Evolutionary conservation across 2,329 filamentous ascomycete genomes (phyloP).

Genomic region (Pestalotiopsis fici): DNA sequence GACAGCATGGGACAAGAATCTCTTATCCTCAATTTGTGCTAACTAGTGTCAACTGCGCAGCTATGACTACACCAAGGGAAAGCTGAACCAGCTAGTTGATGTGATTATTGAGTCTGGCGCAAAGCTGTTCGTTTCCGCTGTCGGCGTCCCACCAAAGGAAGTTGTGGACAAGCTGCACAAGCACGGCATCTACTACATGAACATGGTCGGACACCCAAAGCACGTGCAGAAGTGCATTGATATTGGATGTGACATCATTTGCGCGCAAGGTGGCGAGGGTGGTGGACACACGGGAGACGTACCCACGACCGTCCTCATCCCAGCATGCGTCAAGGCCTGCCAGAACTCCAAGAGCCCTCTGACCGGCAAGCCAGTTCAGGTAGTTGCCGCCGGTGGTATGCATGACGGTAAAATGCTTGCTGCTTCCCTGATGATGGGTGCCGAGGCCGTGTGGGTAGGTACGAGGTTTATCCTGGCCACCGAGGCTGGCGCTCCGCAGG

Average conservation of each 20-base stretch:
- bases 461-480: slow-evolving; percentile 93
- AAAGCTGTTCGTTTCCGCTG: slow-evolving; percentile 93
- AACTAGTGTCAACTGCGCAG: slow-evolving; percentile 46
- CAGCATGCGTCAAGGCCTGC: slow-evolving; percentile 81
- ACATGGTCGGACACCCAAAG: slow-evolving; percentile 99
- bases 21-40: slow-evolving; percentile 4
- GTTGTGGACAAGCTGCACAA: slow-evolving; percentile 91
- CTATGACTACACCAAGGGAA: slow-evolving; percentile 99
- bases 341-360: slow-evolving; percentile 82
- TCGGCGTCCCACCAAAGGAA: slow-evolving; percentile 86
- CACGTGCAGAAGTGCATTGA: slow-evolving; percentile 96
- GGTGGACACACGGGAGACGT: slow-evolving; percentile 96
- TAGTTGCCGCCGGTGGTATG: slow-evolving; percentile 91
- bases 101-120: slow-evolving; percentile 92
- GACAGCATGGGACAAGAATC: not conserved
- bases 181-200: slow-evolving; percentile 93
- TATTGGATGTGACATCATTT: slow-evolving; percentile 92
- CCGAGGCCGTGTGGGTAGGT: slow-evolving; percentile 91
- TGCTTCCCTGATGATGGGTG: slow-evolving; percentile 89
- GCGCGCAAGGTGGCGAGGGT: slow-evolving; percentile 96
- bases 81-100: slow-evolving; percentile 85
- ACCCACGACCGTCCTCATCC: slow-evolving; percentile 89
- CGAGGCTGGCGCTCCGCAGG: slow-evolving; percentile 89
- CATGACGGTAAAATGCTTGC: slow-evolving; percentile 91
- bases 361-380: slow-evolving; percentile 84